These are phyloP conservation scores for Xylariaceae sp. DNA, from an alignment of 2,329 filamentous ascomycete species.

Conservation along the genomic window DNA sequence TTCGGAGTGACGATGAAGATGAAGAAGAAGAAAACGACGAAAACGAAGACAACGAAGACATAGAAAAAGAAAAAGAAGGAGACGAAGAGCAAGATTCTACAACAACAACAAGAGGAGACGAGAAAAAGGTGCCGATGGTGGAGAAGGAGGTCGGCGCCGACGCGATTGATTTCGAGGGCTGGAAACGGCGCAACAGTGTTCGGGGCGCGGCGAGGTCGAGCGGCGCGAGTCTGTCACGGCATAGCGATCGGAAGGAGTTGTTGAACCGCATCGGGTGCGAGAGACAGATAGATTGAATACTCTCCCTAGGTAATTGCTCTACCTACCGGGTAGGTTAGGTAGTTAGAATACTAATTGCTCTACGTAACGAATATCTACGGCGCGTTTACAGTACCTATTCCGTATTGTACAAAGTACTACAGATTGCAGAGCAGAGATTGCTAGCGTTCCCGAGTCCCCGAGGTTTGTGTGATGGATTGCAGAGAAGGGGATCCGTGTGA, in stretches of 20 bases:
- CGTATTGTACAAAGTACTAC: too few relatives aligned
- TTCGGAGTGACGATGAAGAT: constrained; percentile 77
- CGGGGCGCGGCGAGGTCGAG: constrained; percentile 47
- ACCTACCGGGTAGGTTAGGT: too few relatives aligned
- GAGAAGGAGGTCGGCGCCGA: constrained; percentile 75
- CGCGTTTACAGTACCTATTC: too few relatives aligned
- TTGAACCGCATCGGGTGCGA: constrained; percentile 76
- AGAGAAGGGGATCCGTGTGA: neutral
- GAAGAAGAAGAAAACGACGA: constrained; percentile 56
- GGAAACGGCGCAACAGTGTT: constrained; percentile 49
- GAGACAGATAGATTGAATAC: constrained; percentile 54
- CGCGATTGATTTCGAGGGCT: constrained; percentile 57
- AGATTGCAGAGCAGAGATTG: too few relatives aligned
- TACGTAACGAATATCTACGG: too few relatives aligned
- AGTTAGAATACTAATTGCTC: too few relatives aligned
- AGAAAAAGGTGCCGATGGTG: constrained; percentile 41
- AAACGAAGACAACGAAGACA: constrained; percentile 56
- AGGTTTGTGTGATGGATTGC: constrained; percentile 44
- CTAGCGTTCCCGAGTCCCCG: too few relatives aligned
- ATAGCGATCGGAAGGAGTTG: constrained; percentile 71
- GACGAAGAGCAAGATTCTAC: constrained; percentile 39
- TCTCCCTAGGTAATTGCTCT: too few relatives aligned
- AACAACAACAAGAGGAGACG: constrained; percentile 28
- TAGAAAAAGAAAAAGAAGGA: constrained; percentile 56
- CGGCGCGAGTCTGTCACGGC: constrained; percentile 59